Evolutionary conservation across 2,329 filamentous ascomycete species (phyloP), one percentile per base, ranked within the genome.

Genomic region (Ramularia collo-cygni): DNA sequence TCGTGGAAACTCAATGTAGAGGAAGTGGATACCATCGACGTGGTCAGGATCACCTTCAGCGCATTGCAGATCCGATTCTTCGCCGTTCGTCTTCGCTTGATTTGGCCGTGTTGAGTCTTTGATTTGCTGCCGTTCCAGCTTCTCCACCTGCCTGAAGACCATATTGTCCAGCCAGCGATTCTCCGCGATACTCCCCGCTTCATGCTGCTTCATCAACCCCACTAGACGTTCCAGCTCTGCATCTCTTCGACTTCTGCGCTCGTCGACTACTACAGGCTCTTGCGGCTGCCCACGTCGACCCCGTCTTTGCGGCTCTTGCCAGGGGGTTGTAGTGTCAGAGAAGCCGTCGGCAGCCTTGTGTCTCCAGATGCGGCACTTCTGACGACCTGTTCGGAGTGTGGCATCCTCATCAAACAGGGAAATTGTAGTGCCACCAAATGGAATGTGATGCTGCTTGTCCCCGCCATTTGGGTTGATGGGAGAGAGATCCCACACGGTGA

Each of bases 131-230:
- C 63, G 48, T 44, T 66, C 60, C 33, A 66, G 64, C 64, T 85
- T 92, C 66, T 95, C 90, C 44, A 94, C 81, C 37, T 83, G 83
- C 28, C 90, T 81, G 60, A 94, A 98, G 2, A 95, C 89, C 53
- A 96, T 75, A 56, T 92, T 85, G 61, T 98, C 92, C 30, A 98
- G 75, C 93, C 92, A 98, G 55, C 93, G 86, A 34, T 95, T 84
- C 12, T 88, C 79, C 1, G 86, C 81, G 17, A 98, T 90, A 60
- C 98, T 92, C 13, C 88, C 89, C 83, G 95, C 93, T 60, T 98
- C 93, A 58, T 96, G 92, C 64, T 95, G 94, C 66, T 98, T 98
- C 60, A 98, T 84, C 15, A 96, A 64, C 38, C 79, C 82, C 58
- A 96, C 89, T 52, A 98, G 75, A 13, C 92, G 75, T 54, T 95